phyloP scores from a whole-genome alignment of 192 early-diverging fungal genomes.

The Jimgerdemannia flammicorona region DNA sequence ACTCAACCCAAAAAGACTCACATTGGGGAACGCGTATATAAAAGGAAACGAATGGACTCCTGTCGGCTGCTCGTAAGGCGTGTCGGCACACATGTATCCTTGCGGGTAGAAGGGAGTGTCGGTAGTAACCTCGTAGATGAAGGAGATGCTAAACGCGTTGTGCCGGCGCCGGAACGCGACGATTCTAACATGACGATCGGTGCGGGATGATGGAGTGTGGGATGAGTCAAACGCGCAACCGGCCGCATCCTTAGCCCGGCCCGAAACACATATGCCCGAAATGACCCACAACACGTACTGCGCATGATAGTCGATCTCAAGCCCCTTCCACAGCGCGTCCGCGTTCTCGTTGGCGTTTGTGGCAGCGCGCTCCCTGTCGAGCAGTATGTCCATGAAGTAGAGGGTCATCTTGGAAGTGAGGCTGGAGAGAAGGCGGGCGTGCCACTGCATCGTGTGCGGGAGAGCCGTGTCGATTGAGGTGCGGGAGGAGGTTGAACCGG shows the following conservation, averaged over 20 bases:
- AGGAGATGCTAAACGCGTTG: slow-evolving; percentile 36
- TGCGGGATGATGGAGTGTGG: background rate
- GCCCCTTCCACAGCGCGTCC: slow-evolving; percentile 37
- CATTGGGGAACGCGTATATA: slow-evolving; percentile 49
- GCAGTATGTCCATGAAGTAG: slow-evolving; percentile 42
- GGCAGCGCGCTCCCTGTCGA: slow-evolving; percentile 40
- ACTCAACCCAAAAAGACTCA: slow-evolving; percentile 7
- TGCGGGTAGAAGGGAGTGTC: slow-evolving; percentile 34
- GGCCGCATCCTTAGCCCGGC: no score
- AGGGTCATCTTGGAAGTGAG: slow-evolving; percentile 47
- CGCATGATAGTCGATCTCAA: slow-evolving; percentile 40
- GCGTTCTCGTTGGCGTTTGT: slow-evolving; percentile 35
- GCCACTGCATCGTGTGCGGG: slow-evolving; percentile 40
- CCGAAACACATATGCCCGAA: background rate
- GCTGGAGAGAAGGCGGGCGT: slow-evolving; percentile 35
- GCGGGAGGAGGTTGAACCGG: background rate
- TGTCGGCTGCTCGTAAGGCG: slow-evolving; percentile 43
- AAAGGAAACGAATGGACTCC: slow-evolving; percentile 52
- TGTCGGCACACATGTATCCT: slow-evolving; percentile 37
- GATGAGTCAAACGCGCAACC: background rate
- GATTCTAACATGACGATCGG: slow-evolving; percentile 23
- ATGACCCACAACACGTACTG: slow-evolving; percentile 21
- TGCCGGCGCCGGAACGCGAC: slow-evolving; percentile 38
- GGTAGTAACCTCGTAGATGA: slow-evolving; percentile 40
- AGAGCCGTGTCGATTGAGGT: slow-evolving; percentile 23